A percentile compares a stretch with the other conserved stretches of the same genome.
phyloP scores from a whole-genome alignment of 1,284 basidiomycete species.

The Coniophora puteana region DNA sequence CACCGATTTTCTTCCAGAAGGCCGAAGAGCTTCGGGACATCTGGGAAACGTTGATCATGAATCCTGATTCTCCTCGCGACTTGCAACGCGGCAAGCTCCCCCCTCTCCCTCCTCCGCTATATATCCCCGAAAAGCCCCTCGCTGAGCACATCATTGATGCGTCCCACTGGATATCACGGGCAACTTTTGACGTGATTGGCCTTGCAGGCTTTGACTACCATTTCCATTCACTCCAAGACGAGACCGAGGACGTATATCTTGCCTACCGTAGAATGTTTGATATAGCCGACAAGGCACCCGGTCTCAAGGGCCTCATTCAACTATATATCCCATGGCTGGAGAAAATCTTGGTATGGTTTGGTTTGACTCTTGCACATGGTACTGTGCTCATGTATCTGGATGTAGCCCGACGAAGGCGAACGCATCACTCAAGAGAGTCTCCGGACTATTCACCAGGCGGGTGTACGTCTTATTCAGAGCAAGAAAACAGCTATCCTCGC shows the following conservation, averaged over 20 bases:
- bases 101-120: conserved; percentile 7
- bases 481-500: conserved; percentile 35
- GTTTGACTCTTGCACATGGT: background rate
- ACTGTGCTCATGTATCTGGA: background rate
- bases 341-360: conserved; percentile 36
- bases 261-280: conserved; percentile 48
- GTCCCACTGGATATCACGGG: conserved; percentile 44
- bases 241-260: conserved; percentile 42
- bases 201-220: conserved; percentile 46
- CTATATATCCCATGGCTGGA: conserved; percentile 43
- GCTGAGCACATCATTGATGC: conserved; percentile 33
- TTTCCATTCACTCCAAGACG: conserved; percentile 43
- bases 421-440: conserved; percentile 33
- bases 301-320: conserved; percentile 34
- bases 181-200: conserved; percentile 50
- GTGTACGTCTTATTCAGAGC: conserved; percentile 36
- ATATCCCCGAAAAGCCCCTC: conserved; percentile 2
- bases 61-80: conserved; percentile 9
- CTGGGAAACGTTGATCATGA: conserved; percentile 34
- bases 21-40: conserved; percentile 41
- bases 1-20: conserved; percentile 43
- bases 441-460: conserved; percentile 35
- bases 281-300: conserved; percentile 37
- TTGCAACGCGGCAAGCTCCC: conserved; percentile 5
- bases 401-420: conserved; percentile 39